phyloP scores from a whole-genome alignment of 371 early-diverging fungal genomes.

The Sporodiniella umbellata region DNA sequence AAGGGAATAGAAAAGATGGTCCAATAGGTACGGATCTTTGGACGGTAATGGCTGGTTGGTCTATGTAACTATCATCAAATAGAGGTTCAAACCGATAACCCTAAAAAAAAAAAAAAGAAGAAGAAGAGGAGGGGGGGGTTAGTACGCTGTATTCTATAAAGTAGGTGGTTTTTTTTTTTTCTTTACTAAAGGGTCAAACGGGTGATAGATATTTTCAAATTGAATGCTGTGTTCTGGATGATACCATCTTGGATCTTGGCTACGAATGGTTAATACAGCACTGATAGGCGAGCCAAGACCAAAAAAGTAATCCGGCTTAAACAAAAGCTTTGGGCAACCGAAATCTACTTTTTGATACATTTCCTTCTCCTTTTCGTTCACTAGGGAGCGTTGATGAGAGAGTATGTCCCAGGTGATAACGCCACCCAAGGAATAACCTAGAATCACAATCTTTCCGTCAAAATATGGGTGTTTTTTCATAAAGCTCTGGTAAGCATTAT shows the following conservation, averaged over 20 bases:
- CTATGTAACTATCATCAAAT: slow-evolving; percentile 38
- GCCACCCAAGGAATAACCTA: slow-evolving; percentile 68
- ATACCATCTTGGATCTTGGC: slow-evolving; percentile 49
- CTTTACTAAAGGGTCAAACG: slow-evolving; percentile 59
- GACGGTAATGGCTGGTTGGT: slow-evolving; percentile 42
- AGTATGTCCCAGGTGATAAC: slow-evolving; percentile 64
- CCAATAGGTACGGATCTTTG: slow-evolving; percentile 40
- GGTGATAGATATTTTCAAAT: slow-evolving; percentile 65
- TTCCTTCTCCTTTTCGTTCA: slow-evolving; percentile 13
- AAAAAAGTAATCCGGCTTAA: slow-evolving; percentile 55
- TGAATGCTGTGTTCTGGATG: slow-evolving; percentile 45
- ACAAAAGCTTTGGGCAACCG: slow-evolving; percentile 45
- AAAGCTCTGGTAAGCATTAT: slow-evolving; percentile 53
- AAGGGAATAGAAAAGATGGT: slow-evolving; percentile 42
- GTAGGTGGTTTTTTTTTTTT: not conserved
- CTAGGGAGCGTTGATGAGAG: slow-evolving; percentile 36
- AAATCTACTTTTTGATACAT: slow-evolving; percentile 42
- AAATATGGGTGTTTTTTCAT: slow-evolving; percentile 54
- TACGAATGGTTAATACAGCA: slow-evolving; percentile 63
- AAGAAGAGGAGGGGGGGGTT: too few relatives aligned
- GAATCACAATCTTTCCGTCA: slow-evolving; percentile 52
- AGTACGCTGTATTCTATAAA: too few relatives aligned
- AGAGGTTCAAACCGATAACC: slow-evolving; percentile 52
- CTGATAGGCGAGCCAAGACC: slow-evolving; percentile 61
- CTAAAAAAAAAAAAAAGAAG: slow-evolving; percentile 10